These are phyloP conservation scores for Ogataea degrootiae DNA, from an alignment of 805 yeast species.

Conservation along the genomic window DNA sequence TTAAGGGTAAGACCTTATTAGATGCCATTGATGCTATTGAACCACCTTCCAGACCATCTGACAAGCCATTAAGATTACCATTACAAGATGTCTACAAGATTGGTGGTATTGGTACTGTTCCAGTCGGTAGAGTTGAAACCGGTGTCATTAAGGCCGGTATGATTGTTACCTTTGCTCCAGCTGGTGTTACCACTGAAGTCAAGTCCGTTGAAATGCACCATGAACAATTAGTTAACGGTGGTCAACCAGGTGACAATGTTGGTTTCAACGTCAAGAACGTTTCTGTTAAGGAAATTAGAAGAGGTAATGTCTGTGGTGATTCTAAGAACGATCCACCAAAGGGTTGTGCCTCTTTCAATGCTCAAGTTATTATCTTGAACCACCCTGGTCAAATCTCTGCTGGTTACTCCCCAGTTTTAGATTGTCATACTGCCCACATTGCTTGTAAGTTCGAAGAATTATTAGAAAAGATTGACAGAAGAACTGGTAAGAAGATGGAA, in stretches of 20 bases:
- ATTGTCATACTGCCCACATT: constrained; percentile 91
- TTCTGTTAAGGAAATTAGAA: constrained; percentile 82
- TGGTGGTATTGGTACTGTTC: constrained; percentile 90
- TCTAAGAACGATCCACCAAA: constrained; percentile 84
- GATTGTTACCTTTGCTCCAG: constrained; percentile 86
- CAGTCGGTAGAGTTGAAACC: constrained; percentile 92
- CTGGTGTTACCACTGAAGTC: constrained; percentile 85
- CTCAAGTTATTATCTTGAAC: constrained; percentile 84
- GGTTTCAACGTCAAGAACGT: constrained; percentile 90
- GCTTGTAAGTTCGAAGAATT: constrained; percentile 82
- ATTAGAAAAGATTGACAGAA: constrained; percentile 81
- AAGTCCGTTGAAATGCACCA: constrained; percentile 89
- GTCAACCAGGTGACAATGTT: constrained; percentile 88
- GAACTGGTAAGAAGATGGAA: constrained; percentile 88
- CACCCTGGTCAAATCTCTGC: constrained; percentile 90
- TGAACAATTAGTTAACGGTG: constrained; percentile 76
- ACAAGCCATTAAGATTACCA: constrained; percentile 85
- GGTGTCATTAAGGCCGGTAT: constrained; percentile 90
- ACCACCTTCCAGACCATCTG: constrained; percentile 76
- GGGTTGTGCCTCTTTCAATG: constrained; percentile 66
- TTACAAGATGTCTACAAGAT: constrained; percentile 91
- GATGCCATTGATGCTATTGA: constrained; percentile 83
- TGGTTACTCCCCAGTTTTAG: constrained; percentile 89
- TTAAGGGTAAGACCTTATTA: constrained; percentile 75
- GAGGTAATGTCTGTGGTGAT: constrained; percentile 93